Evolutionary conservation across 2,329 filamentous ascomycete species (phyloP).

Genomic region (Coniochaeta pulveracea): DNA sequence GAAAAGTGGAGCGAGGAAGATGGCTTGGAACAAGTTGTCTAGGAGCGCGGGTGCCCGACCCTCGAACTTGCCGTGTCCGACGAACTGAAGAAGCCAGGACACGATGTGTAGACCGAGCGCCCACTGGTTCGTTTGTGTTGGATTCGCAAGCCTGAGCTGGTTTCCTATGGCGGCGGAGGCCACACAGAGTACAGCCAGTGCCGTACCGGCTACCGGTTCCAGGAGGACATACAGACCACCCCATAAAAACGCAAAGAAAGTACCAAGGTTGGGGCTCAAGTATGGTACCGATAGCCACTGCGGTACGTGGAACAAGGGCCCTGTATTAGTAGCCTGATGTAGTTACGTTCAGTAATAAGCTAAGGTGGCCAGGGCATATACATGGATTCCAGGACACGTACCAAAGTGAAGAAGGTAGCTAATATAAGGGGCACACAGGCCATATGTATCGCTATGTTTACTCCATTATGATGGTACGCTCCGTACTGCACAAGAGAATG

Average conservation of each 20-base stretch:
- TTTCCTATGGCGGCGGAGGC: slow-evolving; percentile 65
- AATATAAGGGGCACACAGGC: slow-evolving; percentile 68
- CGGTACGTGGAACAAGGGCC: slow-evolving; percentile 52
- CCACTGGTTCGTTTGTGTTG: slow-evolving; percentile 35
- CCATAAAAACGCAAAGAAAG: slow-evolving; percentile 34
- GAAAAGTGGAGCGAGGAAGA: slow-evolving; percentile 90
- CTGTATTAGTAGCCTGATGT: slow-evolving; percentile 48
- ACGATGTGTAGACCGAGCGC: slow-evolving; percentile 59
- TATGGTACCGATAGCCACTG: slow-evolving; percentile 57
- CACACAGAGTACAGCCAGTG: slow-evolving; percentile 66
- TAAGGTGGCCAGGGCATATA: slow-evolving; percentile 11
- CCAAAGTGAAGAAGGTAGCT: slow-evolving; percentile 44
- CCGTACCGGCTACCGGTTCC: slow-evolving; percentile 80
- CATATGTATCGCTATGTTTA: slow-evolving; percentile 72
- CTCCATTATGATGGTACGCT: slow-evolving; percentile 67
- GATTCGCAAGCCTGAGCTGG: slow-evolving; percentile 51
- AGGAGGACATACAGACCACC: slow-evolving; percentile 77
- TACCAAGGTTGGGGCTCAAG: slow-evolving; percentile 32
- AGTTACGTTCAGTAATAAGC: slow-evolving; percentile 4
- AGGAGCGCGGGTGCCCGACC: slow-evolving; percentile 77
- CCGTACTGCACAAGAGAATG: slow-evolving; percentile 50
- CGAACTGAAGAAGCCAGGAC: slow-evolving; percentile 80
- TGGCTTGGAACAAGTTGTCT: slow-evolving; percentile 82
- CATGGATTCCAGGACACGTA: not conserved
- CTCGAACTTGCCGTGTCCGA: slow-evolving; percentile 86